Evolutionary conservation across 352 stramenopile species (phyloP).

Genomic region (Globisporangium nagaii): DNA sequence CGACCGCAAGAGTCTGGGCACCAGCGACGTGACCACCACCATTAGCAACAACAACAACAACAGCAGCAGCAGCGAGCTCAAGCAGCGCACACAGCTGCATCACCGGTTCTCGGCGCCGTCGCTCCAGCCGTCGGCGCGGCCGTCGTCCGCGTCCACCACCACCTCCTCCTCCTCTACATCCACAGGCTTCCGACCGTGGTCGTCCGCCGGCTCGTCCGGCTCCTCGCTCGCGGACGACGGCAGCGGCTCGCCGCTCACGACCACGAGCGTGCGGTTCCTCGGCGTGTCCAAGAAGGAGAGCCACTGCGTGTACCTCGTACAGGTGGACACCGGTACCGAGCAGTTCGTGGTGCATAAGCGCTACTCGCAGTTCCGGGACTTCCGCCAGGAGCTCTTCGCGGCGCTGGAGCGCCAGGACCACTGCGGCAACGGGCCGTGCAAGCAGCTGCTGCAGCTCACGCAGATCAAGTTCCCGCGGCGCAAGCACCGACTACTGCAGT

Average conservation of each 20-base stretch:
- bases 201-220: not conserved
- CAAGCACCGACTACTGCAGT: constrained; percentile 20
- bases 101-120: constrained; percentile 5
- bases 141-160: constrained; percentile 2
- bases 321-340: constrained; percentile 47
- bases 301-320: constrained; percentile 51
- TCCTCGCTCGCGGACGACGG: constrained; percentile 4
- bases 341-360: constrained; percentile 57
- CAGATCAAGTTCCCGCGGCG: constrained; percentile 54
- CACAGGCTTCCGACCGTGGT: constrained; percentile 5
- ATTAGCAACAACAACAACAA: not conserved
- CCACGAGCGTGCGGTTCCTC: constrained; percentile 34
- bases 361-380: constrained; percentile 65
- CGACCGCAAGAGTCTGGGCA: constrained; percentile 3
- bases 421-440: constrained; percentile 40
- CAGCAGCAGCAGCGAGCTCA: not conserved
- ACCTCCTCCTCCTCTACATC: not conserved
- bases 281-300: constrained; percentile 27
- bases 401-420: constrained; percentile 13
- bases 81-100: not conserved
- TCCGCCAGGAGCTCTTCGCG: constrained; percentile 41
- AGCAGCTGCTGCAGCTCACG: constrained; percentile 28
- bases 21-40: not conserved
- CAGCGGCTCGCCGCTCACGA: constrained; percentile 19
- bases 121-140: not conserved